Evolutionary conservation across 192 early-diverging fungal genomes (phyloP), one percentile per base, ranked within the genome.

Genomic region (Backusella morwellensis): DNA sequence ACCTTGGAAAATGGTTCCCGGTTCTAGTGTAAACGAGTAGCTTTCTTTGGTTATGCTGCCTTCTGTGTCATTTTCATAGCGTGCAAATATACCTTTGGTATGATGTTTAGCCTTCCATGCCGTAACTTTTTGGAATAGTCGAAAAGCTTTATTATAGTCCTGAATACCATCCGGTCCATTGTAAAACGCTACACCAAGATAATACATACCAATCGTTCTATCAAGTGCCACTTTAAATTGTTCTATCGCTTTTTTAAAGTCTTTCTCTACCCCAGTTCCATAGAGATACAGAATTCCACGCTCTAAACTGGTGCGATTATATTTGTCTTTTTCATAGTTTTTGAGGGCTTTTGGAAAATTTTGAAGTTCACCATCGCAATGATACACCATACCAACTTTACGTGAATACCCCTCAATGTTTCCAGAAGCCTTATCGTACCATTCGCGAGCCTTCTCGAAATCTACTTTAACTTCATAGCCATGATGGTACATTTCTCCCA

Each of bases 161-260:
- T 23, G 7, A 1, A 23, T n/a, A 11, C 0, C 21, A 23, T 56
- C 21, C 8, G 19, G 54, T 19, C 47, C 47, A 50, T 50, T 50
- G 5, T n/a, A 23, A 2, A 9, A 26, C 23, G 9, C 9, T 3
- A 56, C 1, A 11, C 8, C 54, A 23, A 56, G 54, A 56, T 23
- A 56, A 52, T 6, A 52, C 17, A 4, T 17, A 12, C 1, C 0
- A 4, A 6, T 6, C 19, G 0, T 1, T 52, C 3, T 1, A 44
- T 15, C 0, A 44, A 0, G 0, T n/a, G 4, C 3, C n/a, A 0
- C 2, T 2, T 23, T 9, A 2, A 56, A 56, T 7, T 9, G 23
- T 23, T 56, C 54, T 9, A 56, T 56, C 1, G 54, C 54, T 56
- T 56, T 56, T 56, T 56, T n/a, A 6, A 9, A 9, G 54, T 56